phyloP scores from a whole-genome alignment of 2,329 filamentous ascomycete species.

The Beauveria varroae region DNA sequence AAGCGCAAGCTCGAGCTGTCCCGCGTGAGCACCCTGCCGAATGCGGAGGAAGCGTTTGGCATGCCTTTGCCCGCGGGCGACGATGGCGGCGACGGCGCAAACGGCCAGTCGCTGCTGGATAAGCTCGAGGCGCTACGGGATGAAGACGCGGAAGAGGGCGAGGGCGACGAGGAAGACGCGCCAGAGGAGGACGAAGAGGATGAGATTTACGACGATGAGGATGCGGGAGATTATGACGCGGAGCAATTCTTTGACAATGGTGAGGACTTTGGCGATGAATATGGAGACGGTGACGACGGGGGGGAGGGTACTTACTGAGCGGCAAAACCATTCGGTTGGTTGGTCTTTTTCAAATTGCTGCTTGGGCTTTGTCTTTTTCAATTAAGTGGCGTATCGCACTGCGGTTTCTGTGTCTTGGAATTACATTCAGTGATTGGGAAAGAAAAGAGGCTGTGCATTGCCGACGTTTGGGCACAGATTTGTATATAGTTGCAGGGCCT shows the following conservation, averaged over 20 bases:
- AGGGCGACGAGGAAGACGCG: slow-evolving; percentile 39
- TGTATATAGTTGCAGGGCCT: slow-evolving; percentile 2
- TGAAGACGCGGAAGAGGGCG: slow-evolving; percentile 38
- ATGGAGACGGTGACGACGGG: slow-evolving; percentile 41
- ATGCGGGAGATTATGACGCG: slow-evolving; percentile 54
- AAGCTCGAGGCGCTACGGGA: slow-evolving; percentile 39
- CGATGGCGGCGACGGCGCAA: slow-evolving; percentile 20
- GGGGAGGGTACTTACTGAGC: slow-evolving; percentile 34
- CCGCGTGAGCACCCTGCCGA: slow-evolving; percentile 39
- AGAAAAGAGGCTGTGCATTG: background rate
- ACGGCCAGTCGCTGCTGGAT: slow-evolving; percentile 33
- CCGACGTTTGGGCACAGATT: background rate
- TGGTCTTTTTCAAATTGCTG: background rate
- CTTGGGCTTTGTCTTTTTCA: background rate
- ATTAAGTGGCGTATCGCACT: background rate
- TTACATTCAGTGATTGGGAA: background rate
- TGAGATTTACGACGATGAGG: slow-evolving; percentile 48
- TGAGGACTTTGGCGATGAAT: slow-evolving; percentile 46
- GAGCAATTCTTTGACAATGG: slow-evolving; percentile 54
- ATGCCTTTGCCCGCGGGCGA: slow-evolving; percentile 22
- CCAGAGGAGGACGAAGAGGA: slow-evolving; percentile 41
- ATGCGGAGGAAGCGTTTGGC: slow-evolving; percentile 44
- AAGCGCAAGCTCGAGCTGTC: slow-evolving; percentile 40
- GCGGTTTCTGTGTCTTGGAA: background rate
- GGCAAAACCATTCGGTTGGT: background rate